A percentile compares a stretch with the other conserved stretches of the same genome.
Evolutionary conservation across 176 grass and related monocot genomes (phyloP).

Genomic region (Musa schizocarpa): DNA sequence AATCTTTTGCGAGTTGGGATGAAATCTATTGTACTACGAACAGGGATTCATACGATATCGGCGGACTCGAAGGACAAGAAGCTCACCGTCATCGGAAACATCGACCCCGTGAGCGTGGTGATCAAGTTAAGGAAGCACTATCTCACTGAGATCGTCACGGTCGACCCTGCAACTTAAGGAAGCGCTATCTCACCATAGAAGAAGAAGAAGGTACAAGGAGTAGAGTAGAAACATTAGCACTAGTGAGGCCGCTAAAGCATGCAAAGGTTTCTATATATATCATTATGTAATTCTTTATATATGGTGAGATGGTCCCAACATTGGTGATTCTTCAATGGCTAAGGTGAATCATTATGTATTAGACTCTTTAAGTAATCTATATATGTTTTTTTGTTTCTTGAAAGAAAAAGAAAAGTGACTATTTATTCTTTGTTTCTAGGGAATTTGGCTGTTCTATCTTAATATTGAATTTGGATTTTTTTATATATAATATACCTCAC

Average conservation of each 20-base stretch:
- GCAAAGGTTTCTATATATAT: background rate
- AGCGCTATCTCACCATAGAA: background rate
- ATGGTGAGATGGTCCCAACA: too few relatives aligned
- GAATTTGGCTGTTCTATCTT: too few relatives aligned
- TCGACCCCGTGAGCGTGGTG: background rate
- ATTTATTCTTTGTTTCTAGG: too few relatives aligned
- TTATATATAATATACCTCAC: too few relatives aligned
- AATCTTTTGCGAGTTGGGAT: too few relatives aligned
- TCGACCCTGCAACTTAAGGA: background rate
- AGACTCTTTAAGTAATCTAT: too few relatives aligned
- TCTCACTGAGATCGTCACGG: background rate
- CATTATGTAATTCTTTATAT: too few relatives aligned
- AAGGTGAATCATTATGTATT: slow-evolving; percentile 33
- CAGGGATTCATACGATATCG: slow-evolving; percentile 3
- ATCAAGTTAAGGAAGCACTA: background rate
- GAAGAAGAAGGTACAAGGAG: slow-evolving; percentile 10
- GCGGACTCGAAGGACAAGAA: background rate
- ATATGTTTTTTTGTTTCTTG: background rate
- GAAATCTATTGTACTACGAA: background rate
- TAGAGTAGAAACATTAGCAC: too few relatives aligned
- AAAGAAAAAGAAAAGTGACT: too few relatives aligned
- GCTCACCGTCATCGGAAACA: background rate
- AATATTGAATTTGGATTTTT: too few relatives aligned
- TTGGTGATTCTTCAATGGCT: background rate
- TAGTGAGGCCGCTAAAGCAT: slow-evolving; percentile 15